phyloP scores from a whole-genome alignment of 345 rosid genomes.

The Pelargonium nanum region DNA sequence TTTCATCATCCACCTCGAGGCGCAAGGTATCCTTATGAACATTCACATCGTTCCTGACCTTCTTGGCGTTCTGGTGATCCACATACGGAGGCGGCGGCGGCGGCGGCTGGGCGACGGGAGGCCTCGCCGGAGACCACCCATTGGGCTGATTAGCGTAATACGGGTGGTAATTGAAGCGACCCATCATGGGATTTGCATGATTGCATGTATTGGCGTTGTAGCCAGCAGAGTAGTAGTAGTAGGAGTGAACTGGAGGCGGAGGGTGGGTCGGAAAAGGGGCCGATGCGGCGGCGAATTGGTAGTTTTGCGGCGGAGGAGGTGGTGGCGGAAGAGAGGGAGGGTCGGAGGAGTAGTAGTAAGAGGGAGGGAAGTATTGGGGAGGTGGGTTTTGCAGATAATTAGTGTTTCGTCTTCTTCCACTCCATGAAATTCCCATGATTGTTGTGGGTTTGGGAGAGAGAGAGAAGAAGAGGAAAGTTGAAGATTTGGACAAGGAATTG shows the following conservation, averaged over 20 bases:
- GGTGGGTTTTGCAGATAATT: constrained; percentile 17
- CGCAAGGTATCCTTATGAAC: constrained; percentile 72
- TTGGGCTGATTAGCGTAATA: constrained; percentile 36
- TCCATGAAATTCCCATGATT: constrained; percentile 67
- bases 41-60: constrained; percentile 82
- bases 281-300: no score
- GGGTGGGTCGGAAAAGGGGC: constrained; percentile 15
- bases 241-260: constrained; percentile 28
- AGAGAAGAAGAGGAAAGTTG: neutral
- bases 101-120: neutral
- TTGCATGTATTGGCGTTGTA: constrained; percentile 28
- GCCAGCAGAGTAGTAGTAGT: constrained; percentile 18
- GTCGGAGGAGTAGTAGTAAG: constrained; percentile 9
- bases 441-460: neutral
- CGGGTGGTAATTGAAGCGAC: constrained; percentile 42
- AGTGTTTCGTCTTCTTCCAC: constrained; percentile 44
- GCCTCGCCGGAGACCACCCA: constrained; percentile 29
- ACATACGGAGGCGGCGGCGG: constrained; percentile 49
- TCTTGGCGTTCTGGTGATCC: constrained; percentile 81
- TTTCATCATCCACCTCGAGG: constrained; percentile 49
- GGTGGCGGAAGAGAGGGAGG: constrained; percentile 20
- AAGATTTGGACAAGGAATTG: neutral
- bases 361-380: constrained; percentile 23
- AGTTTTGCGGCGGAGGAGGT: constrained; percentile 9
- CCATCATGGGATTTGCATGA: constrained; percentile 31